These are phyloP conservation scores for Stachybotrys elegans DNA, from an alignment of 2,329 filamentous ascomycete species.

Conservation along the genomic window DNA sequence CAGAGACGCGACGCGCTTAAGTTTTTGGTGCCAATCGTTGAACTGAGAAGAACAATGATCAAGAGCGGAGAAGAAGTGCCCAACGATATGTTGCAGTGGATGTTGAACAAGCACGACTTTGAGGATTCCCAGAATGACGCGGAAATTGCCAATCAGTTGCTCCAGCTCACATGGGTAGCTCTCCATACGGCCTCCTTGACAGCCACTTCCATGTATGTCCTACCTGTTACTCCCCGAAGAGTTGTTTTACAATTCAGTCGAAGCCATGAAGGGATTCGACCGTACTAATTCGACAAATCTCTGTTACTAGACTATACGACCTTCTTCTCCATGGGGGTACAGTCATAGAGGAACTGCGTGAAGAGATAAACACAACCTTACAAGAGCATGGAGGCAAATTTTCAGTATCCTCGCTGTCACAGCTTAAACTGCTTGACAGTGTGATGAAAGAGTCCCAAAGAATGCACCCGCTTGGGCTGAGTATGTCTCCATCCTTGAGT, in stretches of 20 bases:
- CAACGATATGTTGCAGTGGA: slow-evolving; percentile 44
- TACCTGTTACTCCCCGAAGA: slow-evolving; percentile 7
- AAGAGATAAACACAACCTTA: slow-evolving; percentile 40
- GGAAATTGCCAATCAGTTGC: slow-evolving; percentile 35
- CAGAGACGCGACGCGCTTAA: not conserved
- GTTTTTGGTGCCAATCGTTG: not conserved
- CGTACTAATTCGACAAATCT: not conserved
- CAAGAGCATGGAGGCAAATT: slow-evolving; percentile 16
- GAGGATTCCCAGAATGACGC: slow-evolving; percentile 24
- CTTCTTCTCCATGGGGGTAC: slow-evolving; percentile 19
- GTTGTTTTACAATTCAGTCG: slow-evolving; percentile 47
- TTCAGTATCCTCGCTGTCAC: not conserved
- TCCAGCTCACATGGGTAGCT: slow-evolving; percentile 41
- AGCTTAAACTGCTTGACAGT: not conserved
- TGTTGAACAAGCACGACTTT: slow-evolving; percentile 32
- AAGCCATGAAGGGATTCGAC: slow-evolving; percentile 24
- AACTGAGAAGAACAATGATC: not conserved
- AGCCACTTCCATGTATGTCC: slow-evolving; percentile 35
- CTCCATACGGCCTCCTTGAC: slow-evolving; percentile 47
- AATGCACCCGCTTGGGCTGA: not conserved
- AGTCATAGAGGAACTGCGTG: slow-evolving; percentile 42
- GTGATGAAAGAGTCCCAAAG: not conserved
- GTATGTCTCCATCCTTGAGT: not conserved
- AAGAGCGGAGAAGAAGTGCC: slow-evolving; percentile 22
- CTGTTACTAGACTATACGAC: not conserved